Evolutionary conservation across 495 filamentous ascomycete genomes (phyloP), one percentile per base, ranked within the genome.

Genomic region (Cercophora scortea): DNA sequence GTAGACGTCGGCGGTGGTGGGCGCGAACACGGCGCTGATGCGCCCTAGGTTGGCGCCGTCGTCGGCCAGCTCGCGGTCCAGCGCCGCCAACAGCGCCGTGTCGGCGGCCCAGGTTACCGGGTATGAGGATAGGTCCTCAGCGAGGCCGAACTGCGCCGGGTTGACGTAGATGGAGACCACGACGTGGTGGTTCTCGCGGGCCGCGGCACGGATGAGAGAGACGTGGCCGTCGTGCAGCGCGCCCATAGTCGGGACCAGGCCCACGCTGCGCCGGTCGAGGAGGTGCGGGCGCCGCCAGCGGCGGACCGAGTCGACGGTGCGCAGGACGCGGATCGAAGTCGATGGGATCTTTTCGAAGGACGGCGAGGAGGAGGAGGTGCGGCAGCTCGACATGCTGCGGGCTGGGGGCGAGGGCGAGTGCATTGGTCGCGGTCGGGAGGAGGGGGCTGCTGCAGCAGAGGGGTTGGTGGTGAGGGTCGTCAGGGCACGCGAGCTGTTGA

Each of bases 221-320:
- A 96, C 70, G 66, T 98, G 93, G 25, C 93, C 93, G 52, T 86
- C 79, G 67, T 98, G 93, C 0, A 98, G 79, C 13, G 93, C 93
- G 39, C 93, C 93, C 92, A 98, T 96, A 9, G 93, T 98, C 0
- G 93, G 93, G 8, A 98, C 89, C 9, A 98, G 80, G 42, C 87
- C 90, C 45, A 98, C 82, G 15, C 83, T 83, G 34, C 85, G 81
- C 62, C 84, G 77, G 56, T 82, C 75, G 47, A 83, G 74, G 42
- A 85, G 72, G 33, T 92, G 79, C 32, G 82, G 72, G 1, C 78
- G 79, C 13, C 91, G 87, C 70, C 84, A 81, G 60, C 79, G 65
- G 45, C 90, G 89, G 36, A 96, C 76, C 2, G 76, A 69, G 16
- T 83, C 69, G 52, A 91, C 80, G 58, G 86, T 82, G 54, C 84